Conservation (phyloP, 1,284 basidiomycete species). For the Cutaneotrichosporon dermatis region DNA sequence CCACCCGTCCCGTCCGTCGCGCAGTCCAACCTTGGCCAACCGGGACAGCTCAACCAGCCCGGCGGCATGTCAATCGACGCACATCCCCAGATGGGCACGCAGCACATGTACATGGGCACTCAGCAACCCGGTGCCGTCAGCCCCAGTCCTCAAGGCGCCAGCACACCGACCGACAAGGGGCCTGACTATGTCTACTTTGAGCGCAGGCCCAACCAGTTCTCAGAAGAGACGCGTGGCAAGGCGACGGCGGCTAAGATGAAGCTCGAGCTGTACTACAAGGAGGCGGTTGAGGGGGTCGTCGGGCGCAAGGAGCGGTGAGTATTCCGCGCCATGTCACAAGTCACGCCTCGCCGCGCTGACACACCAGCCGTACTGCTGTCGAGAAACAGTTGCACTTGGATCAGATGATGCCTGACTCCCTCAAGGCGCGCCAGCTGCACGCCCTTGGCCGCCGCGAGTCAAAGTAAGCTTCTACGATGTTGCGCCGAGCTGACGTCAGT, state of each 20-base stretch:
- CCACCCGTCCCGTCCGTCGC: slow-evolving; percentile 33
- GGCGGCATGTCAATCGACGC: not conserved
- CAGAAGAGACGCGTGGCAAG: slow-evolving; percentile 81
- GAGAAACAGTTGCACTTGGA: slow-evolving; percentile 80
- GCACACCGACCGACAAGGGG: slow-evolving; percentile 42
- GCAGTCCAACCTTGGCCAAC: slow-evolving; percentile 35
- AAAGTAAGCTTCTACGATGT: slow-evolving; percentile 49
- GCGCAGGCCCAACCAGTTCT: slow-evolving; percentile 75
- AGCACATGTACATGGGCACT: not conserved
- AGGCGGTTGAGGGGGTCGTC: slow-evolving; percentile 85
- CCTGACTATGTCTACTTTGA: slow-evolving; percentile 93
- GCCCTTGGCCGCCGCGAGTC: slow-evolving; percentile 89
- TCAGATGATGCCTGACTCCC: slow-evolving; percentile 68
- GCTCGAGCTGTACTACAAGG: slow-evolving; percentile 96
- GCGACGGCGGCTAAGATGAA: slow-evolving; percentile 95
- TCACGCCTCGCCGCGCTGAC: not conserved
- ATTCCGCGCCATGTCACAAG: not conserved
- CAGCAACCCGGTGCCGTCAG: not conserved
- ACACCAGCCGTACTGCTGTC: slow-evolving; percentile 75
- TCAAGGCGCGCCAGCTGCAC: slow-evolving; percentile 84
- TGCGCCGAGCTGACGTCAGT: slow-evolving; percentile 27
- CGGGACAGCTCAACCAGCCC: slow-evolving; percentile 22
- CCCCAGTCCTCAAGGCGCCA: not conserved
- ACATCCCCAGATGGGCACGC: too few relatives aligned
- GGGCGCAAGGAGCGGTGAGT: slow-evolving; percentile 77